A percentile compares a stretch with the other conserved stretches of the same genome.
These are phyloP conservation scores for Pyronema domesticum DNA, from an alignment of 495 filamentous ascomycete species.

Conservation along the genomic window DNA sequence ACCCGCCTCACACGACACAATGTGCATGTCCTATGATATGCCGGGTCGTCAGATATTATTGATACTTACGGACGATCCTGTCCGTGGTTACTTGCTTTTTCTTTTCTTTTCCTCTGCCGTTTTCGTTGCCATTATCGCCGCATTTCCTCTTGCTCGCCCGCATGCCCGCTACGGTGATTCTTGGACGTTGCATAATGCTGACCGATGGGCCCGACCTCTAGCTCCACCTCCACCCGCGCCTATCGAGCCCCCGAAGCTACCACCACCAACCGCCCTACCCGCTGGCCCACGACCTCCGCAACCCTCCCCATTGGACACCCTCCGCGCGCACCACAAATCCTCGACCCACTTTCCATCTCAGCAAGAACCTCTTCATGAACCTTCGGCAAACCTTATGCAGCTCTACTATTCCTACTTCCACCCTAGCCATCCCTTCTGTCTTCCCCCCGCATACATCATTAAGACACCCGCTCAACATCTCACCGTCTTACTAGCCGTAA, in stretches of 20 bases:
- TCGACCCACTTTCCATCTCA: slow-evolving; percentile 12
- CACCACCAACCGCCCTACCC: slow-evolving; percentile 6
- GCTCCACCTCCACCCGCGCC: not conserved
- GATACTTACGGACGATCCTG: too few species aligned
- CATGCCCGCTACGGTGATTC: not conserved
- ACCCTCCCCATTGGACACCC: slow-evolving; percentile 14
- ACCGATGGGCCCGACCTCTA: not conserved
- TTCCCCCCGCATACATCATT: slow-evolving; percentile 27
- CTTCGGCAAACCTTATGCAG: slow-evolving; percentile 29
- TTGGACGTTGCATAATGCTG: slow-evolving; percentile 2
- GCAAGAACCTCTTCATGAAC: slow-evolving; percentile 13
- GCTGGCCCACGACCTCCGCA: not conserved
- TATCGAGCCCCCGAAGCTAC: not conserved
- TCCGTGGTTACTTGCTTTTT: slow-evolving; percentile 3
- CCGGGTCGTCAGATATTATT: too few species aligned
- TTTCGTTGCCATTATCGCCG: not conserved
- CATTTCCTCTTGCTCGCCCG: not conserved
- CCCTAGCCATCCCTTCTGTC: slow-evolving; percentile 47
- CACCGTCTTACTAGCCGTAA: slow-evolving; percentile 35
- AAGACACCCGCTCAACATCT: slow-evolving; percentile 10
- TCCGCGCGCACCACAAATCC: slow-evolving; percentile 15
- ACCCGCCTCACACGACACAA: too few species aligned
- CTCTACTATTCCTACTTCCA: slow-evolving; percentile 50
- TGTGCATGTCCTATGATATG: too few species aligned
- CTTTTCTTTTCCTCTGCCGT: slow-evolving; percentile 3